A percentile compares a stretch with the other conserved stretches of the same genome.
Evolutionary conservation across 1,284 basidiomycete genomes (phyloP).

Genomic region (Rhodofomes roseus): DNA sequence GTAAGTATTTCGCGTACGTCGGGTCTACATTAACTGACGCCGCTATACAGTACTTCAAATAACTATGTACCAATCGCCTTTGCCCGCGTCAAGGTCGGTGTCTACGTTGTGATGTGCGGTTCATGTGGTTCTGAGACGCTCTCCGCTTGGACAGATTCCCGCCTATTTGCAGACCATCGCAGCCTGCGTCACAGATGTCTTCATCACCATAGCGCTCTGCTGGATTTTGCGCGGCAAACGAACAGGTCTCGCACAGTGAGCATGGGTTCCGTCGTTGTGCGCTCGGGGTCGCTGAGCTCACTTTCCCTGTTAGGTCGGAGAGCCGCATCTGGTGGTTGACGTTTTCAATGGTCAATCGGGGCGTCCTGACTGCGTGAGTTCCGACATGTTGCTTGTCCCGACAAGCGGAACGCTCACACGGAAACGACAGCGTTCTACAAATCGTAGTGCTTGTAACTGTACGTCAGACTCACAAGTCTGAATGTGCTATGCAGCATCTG

Average conservation of each 20-base stretch:
- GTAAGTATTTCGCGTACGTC: not conserved
- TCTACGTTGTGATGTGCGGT: too few species aligned
- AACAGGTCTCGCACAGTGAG: not conserved
- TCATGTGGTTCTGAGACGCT: not conserved
- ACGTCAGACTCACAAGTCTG: not conserved
- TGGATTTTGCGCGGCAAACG: constrained; percentile 1
- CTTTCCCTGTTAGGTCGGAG: not conserved
- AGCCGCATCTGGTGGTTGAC: not conserved
- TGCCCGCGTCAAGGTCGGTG: not conserved
- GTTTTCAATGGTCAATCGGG: constrained; percentile 1
- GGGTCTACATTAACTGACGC: not conserved
- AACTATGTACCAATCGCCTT: not conserved
- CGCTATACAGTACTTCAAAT: not conserved
- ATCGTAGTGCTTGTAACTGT: not conserved
- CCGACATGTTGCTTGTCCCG: not conserved
- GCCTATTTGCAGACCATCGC: not conserved
- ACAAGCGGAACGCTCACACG: not conserved
- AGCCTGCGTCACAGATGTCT: not conserved
- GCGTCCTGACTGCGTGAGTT: not conserved
- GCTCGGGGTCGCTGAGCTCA: not conserved
- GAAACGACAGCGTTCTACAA: not conserved
- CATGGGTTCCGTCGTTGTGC: not conserved
- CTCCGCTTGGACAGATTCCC: not conserved
- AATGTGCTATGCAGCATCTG: not conserved
- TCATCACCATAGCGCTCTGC: not conserved